A percentile compares a stretch with the other conserved stretches of the same genome.
These are phyloP conservation scores for Chrysoporthe puriensis DNA, from an alignment of 2,329 filamentous ascomycete species.

Conservation along the genomic window DNA sequence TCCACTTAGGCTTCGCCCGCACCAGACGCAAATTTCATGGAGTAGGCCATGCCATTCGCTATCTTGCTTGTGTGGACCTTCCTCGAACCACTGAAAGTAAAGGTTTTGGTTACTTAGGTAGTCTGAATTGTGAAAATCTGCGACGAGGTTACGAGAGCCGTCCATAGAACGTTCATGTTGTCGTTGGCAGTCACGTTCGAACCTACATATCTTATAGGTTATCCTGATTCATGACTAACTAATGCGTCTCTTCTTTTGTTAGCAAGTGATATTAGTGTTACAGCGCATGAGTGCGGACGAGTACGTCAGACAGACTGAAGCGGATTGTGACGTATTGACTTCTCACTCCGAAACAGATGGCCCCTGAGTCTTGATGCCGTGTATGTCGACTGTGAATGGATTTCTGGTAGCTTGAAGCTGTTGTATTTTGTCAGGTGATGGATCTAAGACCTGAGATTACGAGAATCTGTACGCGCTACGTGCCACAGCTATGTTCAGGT, in stretches of 20 bases:
- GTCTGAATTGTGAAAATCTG: neutral
- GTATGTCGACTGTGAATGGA: neutral
- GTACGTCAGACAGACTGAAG: neutral
- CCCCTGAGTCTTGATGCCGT: neutral
- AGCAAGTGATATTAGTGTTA: neutral
- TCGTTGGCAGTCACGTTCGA: neutral
- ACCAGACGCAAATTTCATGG: too few relatives aligned
- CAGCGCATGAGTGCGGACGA: neutral
- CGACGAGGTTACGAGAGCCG: neutral
- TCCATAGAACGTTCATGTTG: neutral
- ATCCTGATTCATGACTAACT: neutral
- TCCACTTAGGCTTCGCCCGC: too few relatives aligned
- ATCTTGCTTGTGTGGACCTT: too few relatives aligned
- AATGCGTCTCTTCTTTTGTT: neutral
- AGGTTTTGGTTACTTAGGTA: too few relatives aligned
- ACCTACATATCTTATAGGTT: neutral
- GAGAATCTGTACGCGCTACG: neutral
- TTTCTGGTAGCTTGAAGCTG: neutral
- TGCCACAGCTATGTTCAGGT: neutral
- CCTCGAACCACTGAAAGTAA: too few relatives aligned
- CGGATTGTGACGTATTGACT: neutral
- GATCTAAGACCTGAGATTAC: neutral
- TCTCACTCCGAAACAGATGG: neutral
- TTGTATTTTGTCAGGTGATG: neutral
- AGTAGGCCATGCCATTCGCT: too few relatives aligned